Conservation (phyloP, 805 yeast genomes). For the Ogataea paraovalis region DNA sequence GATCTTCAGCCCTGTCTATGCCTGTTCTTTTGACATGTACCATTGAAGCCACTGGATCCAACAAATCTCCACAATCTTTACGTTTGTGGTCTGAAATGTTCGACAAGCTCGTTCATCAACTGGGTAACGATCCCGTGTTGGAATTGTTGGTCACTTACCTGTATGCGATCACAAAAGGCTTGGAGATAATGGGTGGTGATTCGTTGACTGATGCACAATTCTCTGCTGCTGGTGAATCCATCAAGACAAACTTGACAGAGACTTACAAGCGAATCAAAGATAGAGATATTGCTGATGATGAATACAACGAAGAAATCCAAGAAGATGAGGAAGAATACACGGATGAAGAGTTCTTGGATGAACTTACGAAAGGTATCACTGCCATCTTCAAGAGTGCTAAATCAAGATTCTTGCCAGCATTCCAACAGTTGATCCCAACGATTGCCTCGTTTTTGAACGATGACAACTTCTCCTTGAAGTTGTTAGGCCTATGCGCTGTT, state of each 20-base stretch:
- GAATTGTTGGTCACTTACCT: constrained; percentile 80
- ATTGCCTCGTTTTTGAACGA: constrained; percentile 59
- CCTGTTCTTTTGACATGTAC: constrained; percentile 71
- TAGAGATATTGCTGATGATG: constrained; percentile 76
- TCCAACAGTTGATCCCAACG: constrained; percentile 61
- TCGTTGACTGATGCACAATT: constrained; percentile 55
- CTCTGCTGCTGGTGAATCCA: constrained; percentile 51
- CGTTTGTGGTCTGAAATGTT: constrained; percentile 71
- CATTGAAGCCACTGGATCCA: constrained; percentile 49
- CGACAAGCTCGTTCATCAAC: constrained; percentile 60
- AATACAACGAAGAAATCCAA: constrained; percentile 81
- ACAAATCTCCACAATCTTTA: constrained; percentile 52
- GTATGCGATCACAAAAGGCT: constrained; percentile 61
- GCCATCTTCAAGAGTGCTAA: constrained; percentile 64
- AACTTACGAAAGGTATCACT: constrained; percentile 71
- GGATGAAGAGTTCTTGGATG: constrained; percentile 87
- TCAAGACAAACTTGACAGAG: constrained; percentile 59
- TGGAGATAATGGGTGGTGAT: constrained; percentile 63
- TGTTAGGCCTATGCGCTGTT: constrained; percentile 76
- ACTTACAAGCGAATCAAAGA: constrained; percentile 65
- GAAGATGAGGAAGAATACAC: constrained; percentile 81
- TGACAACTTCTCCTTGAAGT: constrained; percentile 60
- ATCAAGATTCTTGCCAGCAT: constrained; percentile 56
- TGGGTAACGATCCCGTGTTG: constrained; percentile 75
- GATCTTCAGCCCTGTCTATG: constrained; percentile 80